Evolutionary conservation across 768 basidiomycete species (phyloP).

Genomic region (Hericium rajendrae): DNA sequence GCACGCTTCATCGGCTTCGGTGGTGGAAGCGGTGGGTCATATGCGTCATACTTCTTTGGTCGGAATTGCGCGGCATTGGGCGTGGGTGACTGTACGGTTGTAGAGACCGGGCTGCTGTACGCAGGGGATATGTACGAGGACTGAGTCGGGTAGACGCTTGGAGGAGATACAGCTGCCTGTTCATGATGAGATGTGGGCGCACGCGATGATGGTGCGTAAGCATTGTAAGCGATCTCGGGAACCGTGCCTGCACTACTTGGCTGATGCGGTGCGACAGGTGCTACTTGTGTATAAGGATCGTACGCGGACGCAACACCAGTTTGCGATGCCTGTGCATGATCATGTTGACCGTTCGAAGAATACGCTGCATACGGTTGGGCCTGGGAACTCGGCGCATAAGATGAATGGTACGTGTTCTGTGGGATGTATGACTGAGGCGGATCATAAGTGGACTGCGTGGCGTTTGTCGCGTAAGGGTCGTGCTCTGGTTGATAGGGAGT

Average conservation of each 20-base stretch:
- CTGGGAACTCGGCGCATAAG: neutral
- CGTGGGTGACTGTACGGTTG: constrained; percentile 18
- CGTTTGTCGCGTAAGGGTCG: constrained; percentile 8
- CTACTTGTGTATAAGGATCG: neutral
- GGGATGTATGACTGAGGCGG: neutral
- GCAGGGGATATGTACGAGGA: neutral
- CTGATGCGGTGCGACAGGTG: neutral
- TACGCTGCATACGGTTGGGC: neutral
- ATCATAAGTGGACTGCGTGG: constrained; percentile 11
- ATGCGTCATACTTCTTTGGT: constrained; percentile 20
- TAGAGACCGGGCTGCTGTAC: neutral
- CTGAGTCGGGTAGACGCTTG: neutral
- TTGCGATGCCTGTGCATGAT: neutral
- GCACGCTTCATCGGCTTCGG: constrained; percentile 7
- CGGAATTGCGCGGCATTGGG: constrained; percentile 11
- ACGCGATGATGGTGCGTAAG: neutral
- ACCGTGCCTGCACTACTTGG: too few relatives aligned
- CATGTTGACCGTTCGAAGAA: neutral
- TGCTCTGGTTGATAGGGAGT: neutral
- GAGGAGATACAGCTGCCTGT: neutral
- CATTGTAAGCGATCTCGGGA: neutral
- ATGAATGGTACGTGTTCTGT: neutral
- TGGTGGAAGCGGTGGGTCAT: constrained; percentile 24
- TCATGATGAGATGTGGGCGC: neutral
- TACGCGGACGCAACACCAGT: neutral